phyloP scores from a whole-genome alignment of 2,329 filamentous ascomycete genomes.

The Ramularia endophylla region DNA sequence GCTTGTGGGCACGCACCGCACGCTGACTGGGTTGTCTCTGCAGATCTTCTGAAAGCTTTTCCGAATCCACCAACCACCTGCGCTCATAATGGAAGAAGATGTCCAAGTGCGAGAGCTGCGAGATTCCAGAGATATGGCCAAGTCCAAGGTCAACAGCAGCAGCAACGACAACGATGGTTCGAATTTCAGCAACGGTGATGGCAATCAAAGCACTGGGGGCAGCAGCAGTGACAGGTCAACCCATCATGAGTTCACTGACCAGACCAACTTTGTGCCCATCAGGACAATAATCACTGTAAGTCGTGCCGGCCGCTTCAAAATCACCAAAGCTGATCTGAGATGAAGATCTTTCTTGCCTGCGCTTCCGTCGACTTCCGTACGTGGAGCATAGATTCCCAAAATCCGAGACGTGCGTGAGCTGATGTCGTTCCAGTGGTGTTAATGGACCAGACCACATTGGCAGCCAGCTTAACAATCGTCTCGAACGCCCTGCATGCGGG shows the following conservation, averaged over 20 bases:
- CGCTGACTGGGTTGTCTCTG: no score
- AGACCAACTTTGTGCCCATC: conserved; percentile 51
- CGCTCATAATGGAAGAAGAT: conserved; percentile 10
- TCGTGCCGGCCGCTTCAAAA: conserved; percentile 2
- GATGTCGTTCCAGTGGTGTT: conserved; percentile 20
- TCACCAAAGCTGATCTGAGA: not conserved
- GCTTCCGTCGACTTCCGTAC: conserved; percentile 51
- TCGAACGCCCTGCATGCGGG: conserved; percentile 47
- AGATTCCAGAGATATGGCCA: no score
- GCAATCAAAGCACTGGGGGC: conserved; percentile 3
- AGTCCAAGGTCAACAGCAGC: no score
- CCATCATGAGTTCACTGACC: conserved; percentile 45
- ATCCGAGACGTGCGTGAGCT: no score
- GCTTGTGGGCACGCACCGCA: no score
- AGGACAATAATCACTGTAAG: conserved; percentile 48
- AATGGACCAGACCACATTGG: conserved; percentile 55
- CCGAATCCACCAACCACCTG: no score
- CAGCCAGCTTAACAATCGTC: conserved; percentile 50
- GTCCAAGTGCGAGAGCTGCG: conserved; percentile 1
- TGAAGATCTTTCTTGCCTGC: conserved; percentile 52
- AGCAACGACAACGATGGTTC: no score
- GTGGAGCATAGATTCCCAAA: conserved; percentile 1
- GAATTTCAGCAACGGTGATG: no score
- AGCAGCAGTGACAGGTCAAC: conserved; percentile 4
- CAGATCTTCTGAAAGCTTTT: no score